A percentile compares a stretch with the other conserved stretches of the same genome.
These are phyloP conservation scores for Biscogniauxia mediterranea DNA, from an alignment of 2,329 filamentous ascomycete species.

Conservation along the genomic window DNA sequence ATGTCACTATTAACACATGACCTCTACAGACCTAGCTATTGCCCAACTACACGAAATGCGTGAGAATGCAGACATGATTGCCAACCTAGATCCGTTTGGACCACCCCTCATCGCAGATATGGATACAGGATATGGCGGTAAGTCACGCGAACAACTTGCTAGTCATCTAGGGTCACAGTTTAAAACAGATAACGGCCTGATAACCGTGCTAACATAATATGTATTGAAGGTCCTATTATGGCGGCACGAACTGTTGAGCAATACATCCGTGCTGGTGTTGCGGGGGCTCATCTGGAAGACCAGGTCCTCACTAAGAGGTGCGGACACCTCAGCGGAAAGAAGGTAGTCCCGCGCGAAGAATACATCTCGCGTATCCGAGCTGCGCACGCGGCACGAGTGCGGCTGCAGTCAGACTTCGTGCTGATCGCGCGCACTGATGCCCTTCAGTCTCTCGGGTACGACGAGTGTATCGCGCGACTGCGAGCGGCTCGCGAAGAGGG, in stretches of 20 bases:
- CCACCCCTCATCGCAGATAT: conserved; percentile 51
- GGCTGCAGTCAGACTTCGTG: conserved; percentile 54
- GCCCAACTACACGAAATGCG: conserved; percentile 52
- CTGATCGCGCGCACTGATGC: conserved; percentile 66
- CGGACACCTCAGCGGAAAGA: conserved; percentile 62
- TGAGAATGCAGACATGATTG: conserved; percentile 52
- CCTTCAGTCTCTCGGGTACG: conserved; percentile 54
- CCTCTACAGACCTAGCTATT: conserved; percentile 43
- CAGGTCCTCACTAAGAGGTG: conserved; percentile 60
- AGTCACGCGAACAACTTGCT: conserved; percentile 9
- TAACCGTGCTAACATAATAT: conserved; percentile 7
- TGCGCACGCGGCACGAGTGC: conserved; percentile 47
- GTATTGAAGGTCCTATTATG: conserved; percentile 36
- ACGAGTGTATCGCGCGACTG: conserved; percentile 52
- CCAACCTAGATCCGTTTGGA: conserved; percentile 45
- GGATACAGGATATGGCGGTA: conserved; percentile 54
- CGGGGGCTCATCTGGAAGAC: conserved; percentile 35
- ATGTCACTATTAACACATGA: neutral
- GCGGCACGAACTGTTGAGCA: conserved; percentile 42
- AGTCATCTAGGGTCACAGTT: no score
- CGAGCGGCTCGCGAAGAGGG: conserved; percentile 50
- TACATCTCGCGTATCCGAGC: conserved; percentile 58
- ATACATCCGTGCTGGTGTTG: conserved; percentile 54
- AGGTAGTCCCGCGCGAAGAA: conserved; percentile 50
- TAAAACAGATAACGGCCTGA: no score